Evolutionary conservation across 2,329 filamentous ascomycete species (phyloP).

Genomic region (Magnaporthiopsis incrustans): DNA sequence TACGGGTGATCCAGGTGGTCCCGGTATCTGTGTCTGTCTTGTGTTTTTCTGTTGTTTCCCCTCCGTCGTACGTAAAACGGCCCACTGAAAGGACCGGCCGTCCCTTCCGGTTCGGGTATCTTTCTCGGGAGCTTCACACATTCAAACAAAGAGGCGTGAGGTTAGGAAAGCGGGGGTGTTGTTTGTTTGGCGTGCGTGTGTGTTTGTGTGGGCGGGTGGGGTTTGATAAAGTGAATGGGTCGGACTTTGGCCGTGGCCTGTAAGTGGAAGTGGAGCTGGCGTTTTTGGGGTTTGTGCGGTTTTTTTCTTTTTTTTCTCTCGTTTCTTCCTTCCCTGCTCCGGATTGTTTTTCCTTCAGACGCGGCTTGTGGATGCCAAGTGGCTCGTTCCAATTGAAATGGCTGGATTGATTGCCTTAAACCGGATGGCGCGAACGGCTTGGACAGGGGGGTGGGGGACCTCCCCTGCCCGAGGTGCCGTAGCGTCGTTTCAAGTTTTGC

Average conservation of each 20-base stretch:
- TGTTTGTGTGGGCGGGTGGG: neutral
- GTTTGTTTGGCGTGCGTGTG: neutral
- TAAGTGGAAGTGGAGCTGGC: neutral
- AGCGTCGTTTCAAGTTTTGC: neutral
- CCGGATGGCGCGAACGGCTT: neutral
- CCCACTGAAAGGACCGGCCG: neutral
- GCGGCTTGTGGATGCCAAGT: neutral
- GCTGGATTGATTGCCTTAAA: neutral
- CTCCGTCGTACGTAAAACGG: constrained; percentile 2
- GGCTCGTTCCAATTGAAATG: neutral
- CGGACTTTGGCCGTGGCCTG: neutral
- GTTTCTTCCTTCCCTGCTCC: neutral
- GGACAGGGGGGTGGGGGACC: neutral
- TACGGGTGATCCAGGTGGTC: neutral
- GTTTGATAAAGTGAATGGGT: neutral
- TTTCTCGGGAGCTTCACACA: neutral
- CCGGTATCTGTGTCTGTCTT: neutral
- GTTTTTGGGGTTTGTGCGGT: neutral
- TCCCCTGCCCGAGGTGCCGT: neutral
- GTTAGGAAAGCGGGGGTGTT: neutral
- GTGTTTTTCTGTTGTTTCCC: neutral
- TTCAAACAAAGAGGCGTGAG: neutral
- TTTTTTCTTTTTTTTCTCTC: neutral
- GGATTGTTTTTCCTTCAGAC: neutral
- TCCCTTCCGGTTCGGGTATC: neutral